Conservation (phyloP, 2,329 filamentous ascomycete genomes). For the Penicillium sp. region DNA sequence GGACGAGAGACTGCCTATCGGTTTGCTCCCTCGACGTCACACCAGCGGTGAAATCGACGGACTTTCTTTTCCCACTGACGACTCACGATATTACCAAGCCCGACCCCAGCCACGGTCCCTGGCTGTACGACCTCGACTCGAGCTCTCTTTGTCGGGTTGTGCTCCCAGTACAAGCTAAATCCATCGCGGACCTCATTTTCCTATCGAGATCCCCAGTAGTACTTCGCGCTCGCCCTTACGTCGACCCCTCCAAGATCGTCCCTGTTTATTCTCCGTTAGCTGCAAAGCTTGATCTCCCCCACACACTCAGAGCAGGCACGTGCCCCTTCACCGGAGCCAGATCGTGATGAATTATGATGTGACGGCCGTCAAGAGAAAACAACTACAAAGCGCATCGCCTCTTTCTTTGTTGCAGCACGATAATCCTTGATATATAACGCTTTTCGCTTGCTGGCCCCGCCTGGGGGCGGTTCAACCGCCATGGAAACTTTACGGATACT, state of each 20-base stretch:
- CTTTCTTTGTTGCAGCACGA: neutral
- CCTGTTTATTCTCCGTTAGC: slow-evolving; percentile 10
- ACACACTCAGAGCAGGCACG: slow-evolving; percentile 11
- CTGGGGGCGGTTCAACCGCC: slow-evolving; percentile 41
- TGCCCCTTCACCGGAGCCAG: slow-evolving; percentile 2
- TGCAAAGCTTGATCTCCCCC: slow-evolving; percentile 12
- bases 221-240: neutral
- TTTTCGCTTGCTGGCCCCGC: slow-evolving; percentile 35
- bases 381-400: neutral
- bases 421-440: slow-evolving; percentile 7
- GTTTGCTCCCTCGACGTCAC: slow-evolving; percentile 17
- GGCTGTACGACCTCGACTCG: slow-evolving; percentile 9
- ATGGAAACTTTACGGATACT: slow-evolving; percentile 31
- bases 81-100: neutral
- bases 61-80: slow-evolving; percentile 3
- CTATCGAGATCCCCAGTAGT: neutral
- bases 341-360: slow-evolving; percentile 18
- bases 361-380: slow-evolving; percentile 1
- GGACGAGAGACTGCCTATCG: neutral
- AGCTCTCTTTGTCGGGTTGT: slow-evolving; percentile 1
- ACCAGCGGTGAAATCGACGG: slow-evolving; percentile 14
- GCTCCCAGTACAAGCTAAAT: neutral
- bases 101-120: slow-evolving; percentile 12
- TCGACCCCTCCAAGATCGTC: slow-evolving; percentile 1
- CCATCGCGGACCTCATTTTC: neutral